These are phyloP conservation scores for Physcia stellaris DNA, from an alignment of 495 filamentous ascomycete species.

Conservation along the genomic window DNA sequence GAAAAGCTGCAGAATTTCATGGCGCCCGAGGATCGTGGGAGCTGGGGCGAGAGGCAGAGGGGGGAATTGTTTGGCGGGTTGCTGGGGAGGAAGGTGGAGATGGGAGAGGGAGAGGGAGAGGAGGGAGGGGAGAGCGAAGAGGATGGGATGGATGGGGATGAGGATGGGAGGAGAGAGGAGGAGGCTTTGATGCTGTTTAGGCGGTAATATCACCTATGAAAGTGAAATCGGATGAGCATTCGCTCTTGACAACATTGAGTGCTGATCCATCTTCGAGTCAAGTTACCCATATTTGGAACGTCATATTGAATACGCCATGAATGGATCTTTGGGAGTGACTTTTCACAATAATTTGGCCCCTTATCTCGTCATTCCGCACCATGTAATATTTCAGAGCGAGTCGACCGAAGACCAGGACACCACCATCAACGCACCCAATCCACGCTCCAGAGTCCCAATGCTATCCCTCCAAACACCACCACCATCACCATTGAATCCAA, in stretches of 20 bases:
- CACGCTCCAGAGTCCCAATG: no score
- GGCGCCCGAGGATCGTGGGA: constrained; percentile 71
- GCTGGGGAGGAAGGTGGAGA: constrained; percentile 62
- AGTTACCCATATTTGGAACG: no score
- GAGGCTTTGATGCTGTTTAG: constrained; percentile 66
- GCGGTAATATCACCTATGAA: not conserved
- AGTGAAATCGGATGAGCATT: not conserved
- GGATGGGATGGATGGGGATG: constrained; percentile 44
- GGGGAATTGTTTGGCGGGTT: constrained; percentile 82
- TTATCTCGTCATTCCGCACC: not conserved
- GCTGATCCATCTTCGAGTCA: no score
- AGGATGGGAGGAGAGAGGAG: constrained; percentile 45
- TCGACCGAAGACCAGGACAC: no score
- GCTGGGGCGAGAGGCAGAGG: constrained; percentile 64
- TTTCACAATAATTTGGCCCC: not conserved
- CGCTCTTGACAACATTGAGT: no score
- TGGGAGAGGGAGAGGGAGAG: constrained; percentile 58
- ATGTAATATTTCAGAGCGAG: no score
- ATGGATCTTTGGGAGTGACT: no score
- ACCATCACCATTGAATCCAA: no score
- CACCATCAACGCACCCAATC: no score
- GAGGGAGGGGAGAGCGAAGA: constrained; percentile 30
- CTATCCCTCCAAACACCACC: no score
- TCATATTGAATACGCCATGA: no score
- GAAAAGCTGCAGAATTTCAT: constrained; percentile 98